These are phyloP conservation scores for Tilletia horrida DNA, from an alignment of 1,284 basidiomycete species.

Conservation along the genomic window DNA sequence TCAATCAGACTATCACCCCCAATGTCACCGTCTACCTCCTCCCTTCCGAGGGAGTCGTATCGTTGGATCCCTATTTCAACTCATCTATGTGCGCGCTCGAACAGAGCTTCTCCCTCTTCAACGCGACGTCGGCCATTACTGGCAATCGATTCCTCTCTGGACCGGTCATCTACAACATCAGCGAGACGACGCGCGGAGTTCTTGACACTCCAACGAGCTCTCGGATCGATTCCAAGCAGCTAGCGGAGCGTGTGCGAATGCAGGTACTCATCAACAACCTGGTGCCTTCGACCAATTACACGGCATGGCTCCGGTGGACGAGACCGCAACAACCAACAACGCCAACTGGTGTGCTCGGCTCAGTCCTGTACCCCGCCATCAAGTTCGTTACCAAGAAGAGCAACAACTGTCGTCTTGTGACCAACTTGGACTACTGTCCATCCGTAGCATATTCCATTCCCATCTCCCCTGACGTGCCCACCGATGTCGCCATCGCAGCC, in stretches of 20 bases:
- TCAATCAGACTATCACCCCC: conserved; percentile 20
- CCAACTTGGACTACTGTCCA: conserved; percentile 56
- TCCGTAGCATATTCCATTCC: conserved; percentile 57
- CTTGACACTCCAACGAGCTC: conserved; percentile 25
- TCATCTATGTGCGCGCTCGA: conserved; percentile 53
- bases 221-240: conserved; percentile 22
- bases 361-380: conserved; percentile 40
- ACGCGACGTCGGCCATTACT: conserved; percentile 11
- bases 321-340: conserved; percentile 19
- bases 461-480: conserved; percentile 43
- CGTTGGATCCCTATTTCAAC: conserved; percentile 43
- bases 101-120: conserved; percentile 30
- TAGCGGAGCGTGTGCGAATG: conserved; percentile 18
- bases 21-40: conserved; percentile 45
- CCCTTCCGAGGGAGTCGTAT: conserved; percentile 35
- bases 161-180: conserved; percentile 24
- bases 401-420: conserved; percentile 54
- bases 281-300: conserved; percentile 52
- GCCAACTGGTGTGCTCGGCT: conserved; percentile 18
- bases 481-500: conserved; percentile 40
- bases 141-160: not conserved
- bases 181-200: conserved; percentile 40
- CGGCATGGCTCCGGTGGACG: conserved; percentile 53
- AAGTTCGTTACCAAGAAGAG: conserved; percentile 53
- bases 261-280: conserved; percentile 45